Percentiles rank a stretch among this genome's conserved stretches.
phyloP scores from a whole-genome alignment of 2,329 filamentous ascomycete species.

The Tricladium varicosporioides region DNA sequence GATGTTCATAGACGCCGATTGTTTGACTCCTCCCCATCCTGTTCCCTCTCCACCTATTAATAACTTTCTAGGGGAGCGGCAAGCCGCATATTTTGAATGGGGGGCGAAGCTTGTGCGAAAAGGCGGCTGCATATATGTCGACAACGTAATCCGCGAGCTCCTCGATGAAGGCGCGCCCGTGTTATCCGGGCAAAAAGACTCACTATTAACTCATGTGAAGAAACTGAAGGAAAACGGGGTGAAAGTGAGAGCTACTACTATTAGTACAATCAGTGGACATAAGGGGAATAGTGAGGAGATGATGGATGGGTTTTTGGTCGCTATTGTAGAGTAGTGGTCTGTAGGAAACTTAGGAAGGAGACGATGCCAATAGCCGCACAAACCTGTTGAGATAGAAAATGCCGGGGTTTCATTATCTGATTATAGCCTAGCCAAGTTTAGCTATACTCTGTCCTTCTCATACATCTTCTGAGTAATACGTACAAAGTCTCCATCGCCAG shows the following conservation, averaged over 20 bases:
- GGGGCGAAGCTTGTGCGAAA: conserved; percentile 41
- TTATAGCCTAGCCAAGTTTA: no score
- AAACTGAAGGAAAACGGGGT: conserved; percentile 19
- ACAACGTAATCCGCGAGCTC: conserved; percentile 46
- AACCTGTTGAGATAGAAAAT: no score
- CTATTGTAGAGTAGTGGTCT: conserved; percentile 14
- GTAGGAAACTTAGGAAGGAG: no score
- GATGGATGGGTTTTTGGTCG: conserved; percentile 27
- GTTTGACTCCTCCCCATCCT: no score
- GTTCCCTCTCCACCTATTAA: no score
- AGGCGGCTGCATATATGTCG: conserved; percentile 45
- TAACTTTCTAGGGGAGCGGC: no score
- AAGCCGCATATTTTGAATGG: conserved; percentile 48
- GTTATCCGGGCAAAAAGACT: conserved; percentile 18
- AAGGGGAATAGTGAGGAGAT: conserved; percentile 12
- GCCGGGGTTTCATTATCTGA: no score
- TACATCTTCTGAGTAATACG: no score
- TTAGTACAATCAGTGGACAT: conserved; percentile 18
- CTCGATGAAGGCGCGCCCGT: conserved; percentile 31
- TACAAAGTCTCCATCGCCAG: no score
- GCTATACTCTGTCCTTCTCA: no score
- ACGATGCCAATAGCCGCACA: no score
- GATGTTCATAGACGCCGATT: conserved; percentile 53
- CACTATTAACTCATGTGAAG: conserved; percentile 21
- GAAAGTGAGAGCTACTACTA: conserved; percentile 16